Evolutionary conservation across 352 stramenopile genomes (phyloP).

Genomic region (Hyaloperonospora brassicae): DNA sequence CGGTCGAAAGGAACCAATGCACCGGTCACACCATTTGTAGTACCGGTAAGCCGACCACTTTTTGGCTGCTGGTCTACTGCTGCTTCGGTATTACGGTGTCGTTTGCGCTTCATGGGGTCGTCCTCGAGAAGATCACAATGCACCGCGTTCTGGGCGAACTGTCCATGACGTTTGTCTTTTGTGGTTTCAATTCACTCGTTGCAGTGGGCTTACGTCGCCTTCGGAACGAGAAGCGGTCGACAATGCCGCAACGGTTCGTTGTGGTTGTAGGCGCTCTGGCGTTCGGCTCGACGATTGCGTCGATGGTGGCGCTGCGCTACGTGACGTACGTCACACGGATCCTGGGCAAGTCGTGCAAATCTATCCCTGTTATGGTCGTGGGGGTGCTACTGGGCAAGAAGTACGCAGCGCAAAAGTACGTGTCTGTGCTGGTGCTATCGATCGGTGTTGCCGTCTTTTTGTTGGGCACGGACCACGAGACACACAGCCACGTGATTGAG

Average conservation of each 20-base stretch:
- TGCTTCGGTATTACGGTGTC: constrained; percentile 79
- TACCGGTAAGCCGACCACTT: constrained; percentile 26
- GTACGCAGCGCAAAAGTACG: constrained; percentile 75
- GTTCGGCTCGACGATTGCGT: constrained; percentile 76
- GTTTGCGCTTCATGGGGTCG: constrained; percentile 74
- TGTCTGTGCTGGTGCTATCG: constrained; percentile 67
- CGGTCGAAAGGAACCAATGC: constrained; percentile 11
- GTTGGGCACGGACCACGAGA: constrained; percentile 62
- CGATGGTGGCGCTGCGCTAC: constrained; percentile 77
- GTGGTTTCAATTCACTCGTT: constrained; percentile 62
- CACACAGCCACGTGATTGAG: constrained; percentile 38
- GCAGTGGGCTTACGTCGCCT: constrained; percentile 49
- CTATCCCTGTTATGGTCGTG: constrained; percentile 80
- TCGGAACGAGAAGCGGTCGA: constrained; percentile 62
- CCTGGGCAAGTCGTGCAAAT: constrained; percentile 84
- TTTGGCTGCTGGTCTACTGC: constrained; percentile 66
- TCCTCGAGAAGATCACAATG: constrained; percentile 82
- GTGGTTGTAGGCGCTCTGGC: constrained; percentile 54
- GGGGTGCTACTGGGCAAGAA: constrained; percentile 66
- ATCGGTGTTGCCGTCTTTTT: constrained; percentile 73
- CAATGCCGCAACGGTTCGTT: constrained; percentile 63
- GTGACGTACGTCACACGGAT: constrained; percentile 83
- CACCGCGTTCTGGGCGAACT: constrained; percentile 72
- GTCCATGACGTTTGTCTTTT: constrained; percentile 82
- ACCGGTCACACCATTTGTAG: constrained; percentile 2